Percentiles rank a stretch among this genome's conserved stretches.
These are phyloP conservation scores for Gaertneriomyces semiglobifer DNA, from an alignment of 192 early-diverging fungal genomes.

Conservation along the genomic window DNA sequence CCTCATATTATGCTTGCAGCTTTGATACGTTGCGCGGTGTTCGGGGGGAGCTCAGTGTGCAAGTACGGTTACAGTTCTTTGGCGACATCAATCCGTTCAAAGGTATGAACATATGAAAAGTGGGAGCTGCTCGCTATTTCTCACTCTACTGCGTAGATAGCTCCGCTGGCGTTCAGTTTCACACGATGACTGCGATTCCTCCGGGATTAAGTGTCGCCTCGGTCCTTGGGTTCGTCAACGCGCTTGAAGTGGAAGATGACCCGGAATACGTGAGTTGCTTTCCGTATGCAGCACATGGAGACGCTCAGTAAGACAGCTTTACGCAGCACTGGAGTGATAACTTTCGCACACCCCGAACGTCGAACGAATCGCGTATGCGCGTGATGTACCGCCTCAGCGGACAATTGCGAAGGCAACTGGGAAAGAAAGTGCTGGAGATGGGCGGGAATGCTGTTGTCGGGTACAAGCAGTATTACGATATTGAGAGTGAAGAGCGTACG, in stretches of 20 bases:
- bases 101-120: slow-evolving; percentile 58
- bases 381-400: slow-evolving; percentile 67
- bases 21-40: slow-evolving; percentile 69
- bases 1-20: not conserved
- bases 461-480: slow-evolving; percentile 71
- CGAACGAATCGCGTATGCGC: slow-evolving; percentile 71
- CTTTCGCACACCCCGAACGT: slow-evolving; percentile 73
- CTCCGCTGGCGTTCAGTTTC: slow-evolving; percentile 59
- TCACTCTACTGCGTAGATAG: slow-evolving; percentile 15
- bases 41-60: slow-evolving; percentile 69
- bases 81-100: slow-evolving; percentile 80
- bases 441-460: slow-evolving; percentile 73
- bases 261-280: slow-evolving; percentile 63
- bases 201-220: slow-evolving; percentile 49
- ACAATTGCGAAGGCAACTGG: slow-evolving; percentile 66
- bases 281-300: slow-evolving; percentile 59
- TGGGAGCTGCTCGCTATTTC: not conserved
- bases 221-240: slow-evolving; percentile 70
- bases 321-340: slow-evolving; percentile 68
- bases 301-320: slow-evolving; percentile 66
- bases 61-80: slow-evolving; percentile 74
- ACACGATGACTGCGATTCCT: slow-evolving; percentile 57
- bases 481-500: slow-evolving; percentile 66
- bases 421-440: slow-evolving; percentile 70
- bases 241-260: slow-evolving; percentile 65